Base-by-base conservation (phyloP, 257 asterid species). In the Echium plantagineum region DNA sequence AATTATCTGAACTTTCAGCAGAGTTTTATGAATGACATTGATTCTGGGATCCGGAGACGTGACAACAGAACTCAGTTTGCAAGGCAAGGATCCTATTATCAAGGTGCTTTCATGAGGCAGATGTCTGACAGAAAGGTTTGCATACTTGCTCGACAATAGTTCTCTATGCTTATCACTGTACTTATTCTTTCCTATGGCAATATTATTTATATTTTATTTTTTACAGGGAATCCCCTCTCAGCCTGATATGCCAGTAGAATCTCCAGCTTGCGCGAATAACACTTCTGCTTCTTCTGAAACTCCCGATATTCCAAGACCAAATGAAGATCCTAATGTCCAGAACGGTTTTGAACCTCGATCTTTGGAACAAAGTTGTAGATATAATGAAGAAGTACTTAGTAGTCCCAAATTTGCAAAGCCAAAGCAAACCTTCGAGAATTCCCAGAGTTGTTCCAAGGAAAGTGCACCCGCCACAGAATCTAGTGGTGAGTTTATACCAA, bases 11-110 rank as follows among this genome's bases (percentile, higher is more conserved):
- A 59, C 31, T 60, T 57, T 52, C 31, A 55, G 38, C 72, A 85
- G 94, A 79, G 80, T 71, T 88, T 90, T 74, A 83, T 83, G 83
- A 83, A 74, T 70, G 74, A 66, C 62, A 60, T 78, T 72, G 77
- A 73, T 66, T 61, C 83, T 51, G 82, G 69, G 28, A 66, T 73
- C 62, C 73, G 75, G 68, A 83, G 96, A 69, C 32, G 78, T 21
- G 96, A 89, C 77, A 83, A 78, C 79, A 78, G 75, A 75, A 69
- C 69, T 73, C 21, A 72, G 69, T 89, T 85, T 71, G 83, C 94
- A 55, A 82, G 96, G 22, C 96, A 85, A 74, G 78, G 79, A n/a
- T 76, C 94, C 6, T 61, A 26, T 61, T 70, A 84, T 53, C 94
- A 83, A 75, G 88, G 71, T 60, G 75, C 28, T 77, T 75, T 76